Evolutionary conservation across 176 grass and related monocot species (phyloP), one percentile per base, ranked within the genome.

Genomic region (Carex kokanica): DNA sequence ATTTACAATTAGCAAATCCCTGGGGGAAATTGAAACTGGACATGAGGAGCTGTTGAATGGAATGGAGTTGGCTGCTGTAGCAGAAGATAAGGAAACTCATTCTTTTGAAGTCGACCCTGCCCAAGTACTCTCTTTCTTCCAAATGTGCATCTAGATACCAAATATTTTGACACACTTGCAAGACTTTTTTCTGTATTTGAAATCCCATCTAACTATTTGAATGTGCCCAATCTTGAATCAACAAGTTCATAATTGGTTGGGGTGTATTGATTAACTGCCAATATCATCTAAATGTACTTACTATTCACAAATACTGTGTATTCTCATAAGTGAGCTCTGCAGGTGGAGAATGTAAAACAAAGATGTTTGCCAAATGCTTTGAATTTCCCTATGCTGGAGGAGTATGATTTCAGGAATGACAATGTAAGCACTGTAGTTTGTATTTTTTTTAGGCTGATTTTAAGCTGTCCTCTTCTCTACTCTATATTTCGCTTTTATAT

Each of bases 341-440:
- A 96, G 93, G 93, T 96, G 88, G 93, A 96, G 88, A 96, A 86
- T 24, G 93, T 96, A 31, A 93, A 96, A 82, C 93, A 96, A 69
- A 83, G 87, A 21, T 96, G 93, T 80, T 91, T 96, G 81, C 93
- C 93, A 24, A 96, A 93, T 93, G 93, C 91, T 73, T 81, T 96
- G 75, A 96, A 96, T 85, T 96, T 89, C 13, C 93, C 93, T 49
- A 96, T 96, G 93, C 85, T 96, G 40, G 93, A 96, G 87, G 93
- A 96, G 81, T 96, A 96, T 83, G 93, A 96, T 91, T 96, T 96
- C 83, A 91, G 93, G 86, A 96, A 96, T 83, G 93, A 96, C 84
- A 93, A 89, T 23, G 93, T 96, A 85, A 91, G 85, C 79, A 83
- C 7, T 78, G 21, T 40, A 40, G 7, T 86, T 69, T 3, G 14